phyloP scores from a whole-genome alignment of 495 filamentous ascomycete species.

The Parmelia sp. region DNA sequence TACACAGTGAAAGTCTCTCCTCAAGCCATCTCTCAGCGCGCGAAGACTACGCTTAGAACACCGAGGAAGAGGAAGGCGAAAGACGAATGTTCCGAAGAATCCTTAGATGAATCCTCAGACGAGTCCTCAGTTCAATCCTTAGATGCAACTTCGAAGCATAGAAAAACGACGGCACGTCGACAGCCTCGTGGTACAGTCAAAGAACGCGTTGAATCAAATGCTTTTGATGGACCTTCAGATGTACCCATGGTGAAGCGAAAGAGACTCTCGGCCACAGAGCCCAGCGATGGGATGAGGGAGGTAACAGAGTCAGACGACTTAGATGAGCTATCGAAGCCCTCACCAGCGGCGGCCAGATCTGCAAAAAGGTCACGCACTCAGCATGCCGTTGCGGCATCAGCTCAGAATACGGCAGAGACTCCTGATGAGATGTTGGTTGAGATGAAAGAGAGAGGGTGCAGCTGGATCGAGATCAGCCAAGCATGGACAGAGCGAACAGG shows the following conservation, averaged over 20 bases:
- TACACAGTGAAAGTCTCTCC: neutral
- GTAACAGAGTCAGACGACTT: neutral
- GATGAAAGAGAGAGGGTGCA: neutral
- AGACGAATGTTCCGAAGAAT: neutral
- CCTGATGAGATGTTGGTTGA: neutral
- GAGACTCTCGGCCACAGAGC: neutral
- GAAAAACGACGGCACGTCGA: neutral
- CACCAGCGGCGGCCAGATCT: neutral
- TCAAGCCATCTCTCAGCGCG: neutral
- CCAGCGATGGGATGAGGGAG: neutral
- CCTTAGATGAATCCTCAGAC: neutral
- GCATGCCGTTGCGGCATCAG: neutral
- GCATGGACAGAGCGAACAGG: constrained; percentile 2
- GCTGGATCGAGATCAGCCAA: neutral
- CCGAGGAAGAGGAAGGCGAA: constrained; percentile 1
- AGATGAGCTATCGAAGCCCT: neutral
- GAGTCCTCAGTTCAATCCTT: neutral
- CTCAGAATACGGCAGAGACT: neutral
- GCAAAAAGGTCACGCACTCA: neutral
- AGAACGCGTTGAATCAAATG: neutral
- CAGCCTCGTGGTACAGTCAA: neutral
- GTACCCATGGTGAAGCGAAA: neutral
- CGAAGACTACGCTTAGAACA: neutral
- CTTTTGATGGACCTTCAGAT: neutral
- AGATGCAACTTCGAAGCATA: neutral